A percentile compares a stretch with the other conserved stretches of the same genome.
phyloP scores from a whole-genome alignment of 352 stramenopile genomes.

The Phytophthora megakarya region DNA sequence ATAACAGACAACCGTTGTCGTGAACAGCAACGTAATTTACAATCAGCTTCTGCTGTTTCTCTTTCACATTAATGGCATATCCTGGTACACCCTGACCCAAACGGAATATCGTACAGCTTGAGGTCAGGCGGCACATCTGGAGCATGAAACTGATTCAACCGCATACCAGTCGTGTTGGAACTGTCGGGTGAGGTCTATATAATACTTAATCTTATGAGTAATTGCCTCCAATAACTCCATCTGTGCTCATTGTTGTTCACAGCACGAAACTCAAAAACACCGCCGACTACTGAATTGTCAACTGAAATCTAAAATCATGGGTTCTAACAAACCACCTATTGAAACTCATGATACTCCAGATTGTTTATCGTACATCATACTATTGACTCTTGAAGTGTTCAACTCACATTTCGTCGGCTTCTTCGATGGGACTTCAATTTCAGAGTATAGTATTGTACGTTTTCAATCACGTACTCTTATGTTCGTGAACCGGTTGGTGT shows the following conservation, averaged over 20 bases:
- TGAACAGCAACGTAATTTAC: conserved; percentile 51
- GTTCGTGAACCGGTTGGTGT: too few species aligned
- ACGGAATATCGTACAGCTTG: conserved; percentile 57
- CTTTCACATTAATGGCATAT: conserved; percentile 42
- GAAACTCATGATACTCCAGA: conserved; percentile 47
- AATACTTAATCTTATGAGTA: too few species aligned
- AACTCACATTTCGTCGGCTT: conserved; percentile 44
- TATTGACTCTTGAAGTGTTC: conserved; percentile 45
- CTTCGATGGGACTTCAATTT: conserved; percentile 45
- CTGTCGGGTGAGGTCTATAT: background rate
- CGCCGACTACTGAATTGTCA: background rate
- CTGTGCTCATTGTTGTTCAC: conserved; percentile 70
- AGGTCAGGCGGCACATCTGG: conserved; percentile 47
- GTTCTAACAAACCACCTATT: conserved; percentile 34
- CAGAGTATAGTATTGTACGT: too few species aligned
- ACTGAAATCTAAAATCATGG: background rate
- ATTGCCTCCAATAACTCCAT: conserved; percentile 71
- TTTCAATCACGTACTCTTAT: too few species aligned
- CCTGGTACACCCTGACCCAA: conserved; percentile 68
- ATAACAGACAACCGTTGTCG: conserved; percentile 32
- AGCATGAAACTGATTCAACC: conserved; percentile 41
- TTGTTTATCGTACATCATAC: conserved; percentile 54
- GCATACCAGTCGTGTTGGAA: conserved; percentile 10
- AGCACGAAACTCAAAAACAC: conserved; percentile 60
- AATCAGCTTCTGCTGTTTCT: conserved; percentile 39